phyloP scores from a whole-genome alignment of 1,284 basidiomycete genomes.

The Ganoderma boninense region DNA sequence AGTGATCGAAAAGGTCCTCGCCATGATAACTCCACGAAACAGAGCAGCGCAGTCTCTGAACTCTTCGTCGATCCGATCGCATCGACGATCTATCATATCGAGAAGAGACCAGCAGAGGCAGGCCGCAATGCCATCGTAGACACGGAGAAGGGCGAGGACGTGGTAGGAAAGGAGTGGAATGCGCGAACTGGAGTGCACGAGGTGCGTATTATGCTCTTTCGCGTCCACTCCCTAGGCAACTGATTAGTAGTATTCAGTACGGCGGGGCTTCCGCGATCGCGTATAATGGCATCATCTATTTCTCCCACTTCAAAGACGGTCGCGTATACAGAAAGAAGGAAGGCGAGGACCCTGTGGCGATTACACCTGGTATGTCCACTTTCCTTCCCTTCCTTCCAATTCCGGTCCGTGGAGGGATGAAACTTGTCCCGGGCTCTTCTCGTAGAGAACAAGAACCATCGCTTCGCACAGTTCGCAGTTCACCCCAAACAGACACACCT shows the following conservation, averaged over 20 bases:
- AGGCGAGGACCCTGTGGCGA: constrained; percentile 52
- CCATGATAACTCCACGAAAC: constrained; percentile 16
- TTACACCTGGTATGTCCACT: constrained; percentile 63
- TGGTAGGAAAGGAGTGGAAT: constrained; percentile 62
- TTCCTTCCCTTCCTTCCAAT: background rate
- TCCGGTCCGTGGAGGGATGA: background rate
- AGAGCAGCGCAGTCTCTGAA: constrained; percentile 56
- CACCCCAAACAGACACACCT: constrained; percentile 56
- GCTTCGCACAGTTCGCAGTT: constrained; percentile 64
- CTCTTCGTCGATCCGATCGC: constrained; percentile 61
- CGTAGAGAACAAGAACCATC: constrained; percentile 56
- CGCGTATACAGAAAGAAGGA: constrained; percentile 55
- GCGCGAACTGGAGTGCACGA: constrained; percentile 67
- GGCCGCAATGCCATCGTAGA: constrained; percentile 68
- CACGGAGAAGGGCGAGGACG: constrained; percentile 53
- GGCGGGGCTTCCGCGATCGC: constrained; percentile 61
- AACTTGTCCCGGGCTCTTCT: no score
- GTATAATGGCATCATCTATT: constrained; percentile 57
- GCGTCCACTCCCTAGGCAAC: background rate
- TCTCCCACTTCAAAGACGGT: constrained; percentile 61
- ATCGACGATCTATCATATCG: constrained; percentile 64
- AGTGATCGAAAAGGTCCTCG: background rate
- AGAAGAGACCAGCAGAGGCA: constrained; percentile 66
- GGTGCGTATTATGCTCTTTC: constrained; percentile 38
- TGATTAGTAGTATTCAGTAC: constrained; percentile 33